Evolutionary conservation across 2,329 filamentous ascomycete genomes (phyloP), one percentile per base, ranked within the genome.

Genomic region (Tricladium varicosporioides): DNA sequence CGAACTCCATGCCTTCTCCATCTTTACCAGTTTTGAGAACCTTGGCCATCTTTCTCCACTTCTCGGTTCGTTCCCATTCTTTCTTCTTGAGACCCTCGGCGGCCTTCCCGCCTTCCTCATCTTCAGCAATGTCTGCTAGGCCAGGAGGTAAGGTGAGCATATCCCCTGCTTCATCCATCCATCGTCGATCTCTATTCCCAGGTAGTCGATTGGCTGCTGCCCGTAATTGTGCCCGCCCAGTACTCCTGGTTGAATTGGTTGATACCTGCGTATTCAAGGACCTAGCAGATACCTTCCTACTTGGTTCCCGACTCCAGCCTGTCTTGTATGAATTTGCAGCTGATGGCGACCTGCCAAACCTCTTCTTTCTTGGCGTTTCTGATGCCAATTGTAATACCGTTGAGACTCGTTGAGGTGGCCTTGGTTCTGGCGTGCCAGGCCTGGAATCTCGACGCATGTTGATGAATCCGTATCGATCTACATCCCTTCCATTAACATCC

Each of bases 391-490:
- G 67, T 11, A 70, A 58, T 18, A 67, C 59, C 0, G 67, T 72
- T 8, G 68, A 69, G 18, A 67, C 64, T 42, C 68, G 63, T 40
- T 70, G 66, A n/a, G 65, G 65, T 7, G 68, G 63, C 57, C 63
- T 63, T 19, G 64, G 60, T 48, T 68, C 65, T n/a, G 69, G 67
- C n/a, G 67, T 67, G 60, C 74, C 74, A 14, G 76, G 71, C 54
- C 71, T 70, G 22, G 72, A 69, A 60, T 74, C 70, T 27, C 72
- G 66, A 32, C 75, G 76, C 45, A 74, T 68, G 52, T 71, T 78
- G 65, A 88, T 88, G 72, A 88, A 88, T 59, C 85, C 85, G 67
- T 87, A 88, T 67, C 85, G 80, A 72, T 88, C 85, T 60, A 88
- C 81, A 68, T 84, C 80, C 50, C 74, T 76, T 32, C 78, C 82